Conservation (phyloP, 306 rosid species). For the Inga leiocalycina region DNA sequence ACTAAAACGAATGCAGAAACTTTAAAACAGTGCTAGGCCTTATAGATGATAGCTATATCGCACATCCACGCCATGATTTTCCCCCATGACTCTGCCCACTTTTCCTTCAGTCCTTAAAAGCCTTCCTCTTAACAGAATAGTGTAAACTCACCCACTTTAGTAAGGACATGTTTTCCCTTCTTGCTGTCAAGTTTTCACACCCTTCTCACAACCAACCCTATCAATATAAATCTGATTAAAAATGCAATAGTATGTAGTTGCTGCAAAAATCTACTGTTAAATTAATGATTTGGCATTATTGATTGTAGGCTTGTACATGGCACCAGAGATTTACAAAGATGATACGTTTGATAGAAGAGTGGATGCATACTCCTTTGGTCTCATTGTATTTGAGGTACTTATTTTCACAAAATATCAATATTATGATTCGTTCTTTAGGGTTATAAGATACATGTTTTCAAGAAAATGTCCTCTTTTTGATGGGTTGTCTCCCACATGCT, state of each 20-base stretch:
- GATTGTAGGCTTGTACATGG: slow-evolving; percentile 74
- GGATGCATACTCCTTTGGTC: slow-evolving; percentile 91
- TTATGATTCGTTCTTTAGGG: slow-evolving; percentile 31
- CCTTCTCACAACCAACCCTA: not conserved
- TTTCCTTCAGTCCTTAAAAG: slow-evolving; percentile 1
- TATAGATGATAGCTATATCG: not conserved
- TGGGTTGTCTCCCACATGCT: slow-evolving; percentile 14
- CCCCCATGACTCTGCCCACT: not conserved
- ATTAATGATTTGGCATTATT: slow-evolving; percentile 36
- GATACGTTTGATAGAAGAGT: slow-evolving; percentile 81
- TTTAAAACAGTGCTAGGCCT: not conserved
- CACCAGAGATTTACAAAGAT: slow-evolving; percentile 86
- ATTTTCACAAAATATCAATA: slow-evolving; percentile 10
- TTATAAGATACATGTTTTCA: not conserved
- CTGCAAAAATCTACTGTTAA: slow-evolving; percentile 22
- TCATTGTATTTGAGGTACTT: slow-evolving; percentile 83
- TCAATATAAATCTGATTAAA: not conserved
- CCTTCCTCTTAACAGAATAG: not conserved
- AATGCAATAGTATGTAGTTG: slow-evolving; percentile 11
- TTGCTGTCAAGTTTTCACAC: not conserved
- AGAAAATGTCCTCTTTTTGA: not conserved
- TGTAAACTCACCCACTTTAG: not conserved
- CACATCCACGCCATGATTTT: not conserved
- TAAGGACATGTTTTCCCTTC: not conserved
- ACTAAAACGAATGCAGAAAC: not conserved